phyloP scores from a whole-genome alignment of 148 eudicot genomes.

The Nyssa sinensis region DNA sequence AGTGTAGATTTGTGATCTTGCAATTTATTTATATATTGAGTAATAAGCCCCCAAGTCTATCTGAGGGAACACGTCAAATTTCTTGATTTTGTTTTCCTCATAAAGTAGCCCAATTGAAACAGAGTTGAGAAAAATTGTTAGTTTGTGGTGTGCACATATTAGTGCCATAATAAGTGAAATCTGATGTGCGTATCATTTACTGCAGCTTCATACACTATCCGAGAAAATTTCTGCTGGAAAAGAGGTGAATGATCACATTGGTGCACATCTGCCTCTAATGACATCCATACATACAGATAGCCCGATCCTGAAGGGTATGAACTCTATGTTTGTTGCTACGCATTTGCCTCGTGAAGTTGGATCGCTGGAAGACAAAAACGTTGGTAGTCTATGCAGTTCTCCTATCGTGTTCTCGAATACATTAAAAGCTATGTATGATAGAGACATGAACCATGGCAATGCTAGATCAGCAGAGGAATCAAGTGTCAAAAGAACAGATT shows the following conservation, averaged over 20 bases:
- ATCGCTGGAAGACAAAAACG: constrained; percentile 15
- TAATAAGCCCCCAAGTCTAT: too few relatives aligned
- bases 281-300: constrained; percentile 10
- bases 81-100: too few relatives aligned
- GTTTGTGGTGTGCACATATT: too few relatives aligned
- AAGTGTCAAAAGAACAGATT: background rate
- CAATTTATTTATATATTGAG: too few relatives aligned
- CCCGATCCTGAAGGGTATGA: constrained; percentile 13
- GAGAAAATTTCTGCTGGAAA: constrained; percentile 23
- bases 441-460: constrained; percentile 2
- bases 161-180: background rate
- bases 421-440: constrained; percentile 1
- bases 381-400: constrained; percentile 18
- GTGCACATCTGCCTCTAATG: constrained; percentile 12
- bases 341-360: constrained; percentile 10
- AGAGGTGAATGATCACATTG: constrained; percentile 14
- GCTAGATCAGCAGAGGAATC: constrained; percentile 16
- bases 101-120: too few relatives aligned
- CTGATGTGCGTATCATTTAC: background rate
- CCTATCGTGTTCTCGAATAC: constrained; percentile 24
- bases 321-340: constrained; percentile 8
- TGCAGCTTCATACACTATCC: constrained; percentile 27
- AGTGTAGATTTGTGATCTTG: too few relatives aligned
- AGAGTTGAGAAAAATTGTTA: too few relatives aligned
- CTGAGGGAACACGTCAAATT: too few relatives aligned